Base-by-base conservation (phyloP, 208 protist genomes). In the Endotrypanum monterogeii region DNA sequence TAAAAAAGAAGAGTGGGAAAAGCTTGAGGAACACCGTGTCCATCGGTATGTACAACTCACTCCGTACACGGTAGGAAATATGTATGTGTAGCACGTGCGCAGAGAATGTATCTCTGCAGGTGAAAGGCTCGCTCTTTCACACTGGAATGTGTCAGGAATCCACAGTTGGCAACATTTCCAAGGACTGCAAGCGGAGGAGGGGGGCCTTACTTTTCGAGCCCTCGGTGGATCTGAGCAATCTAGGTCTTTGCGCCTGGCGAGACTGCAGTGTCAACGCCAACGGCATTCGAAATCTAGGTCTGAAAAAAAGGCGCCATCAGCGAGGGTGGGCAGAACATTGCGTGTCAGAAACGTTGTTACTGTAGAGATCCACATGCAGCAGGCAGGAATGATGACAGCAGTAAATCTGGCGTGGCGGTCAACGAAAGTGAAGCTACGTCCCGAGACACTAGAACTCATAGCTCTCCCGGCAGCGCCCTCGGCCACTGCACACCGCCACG, bases 361-460 rank as follows among this genome's bases (percentile, higher is more conserved):
- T 70, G 70, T 50, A 37, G 28, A 3, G 74, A 76, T 1, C 35
- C 51, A 1, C 9, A 62, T 62, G 50, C 12, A 2, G 48, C 46
- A 5, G 7, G 46, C 6, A 54, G 62, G 3, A 65, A 30, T 0
- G 73, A n/a, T 14, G 73, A 65, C 65, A 71, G 55, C 35, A 51
- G 30, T 50, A 65, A 55, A 62, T 50, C 44, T 28, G 67, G 58
- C 25, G 66, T 51, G 35, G 41, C 32, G n/a, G 74, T 58, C 56
- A 58, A 25, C 20, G 28, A 57, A 37, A 48, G 20, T 37, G 48
- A 30, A 8, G 12, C 39, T 2, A 41, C 39, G 51, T 11, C n/a
- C 46, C n/a, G n/a, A n/a, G n/a, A n/a, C n/a, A n/a, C n/a, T n/a
- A n/a, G n/a, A n/a, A n/a, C n/a, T n/a, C n/a, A n/a, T n/a, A n/a